These are phyloP conservation scores for Naganishia albida DNA, from an alignment of 1,284 basidiomycete genomes.

Conservation along the genomic window DNA sequence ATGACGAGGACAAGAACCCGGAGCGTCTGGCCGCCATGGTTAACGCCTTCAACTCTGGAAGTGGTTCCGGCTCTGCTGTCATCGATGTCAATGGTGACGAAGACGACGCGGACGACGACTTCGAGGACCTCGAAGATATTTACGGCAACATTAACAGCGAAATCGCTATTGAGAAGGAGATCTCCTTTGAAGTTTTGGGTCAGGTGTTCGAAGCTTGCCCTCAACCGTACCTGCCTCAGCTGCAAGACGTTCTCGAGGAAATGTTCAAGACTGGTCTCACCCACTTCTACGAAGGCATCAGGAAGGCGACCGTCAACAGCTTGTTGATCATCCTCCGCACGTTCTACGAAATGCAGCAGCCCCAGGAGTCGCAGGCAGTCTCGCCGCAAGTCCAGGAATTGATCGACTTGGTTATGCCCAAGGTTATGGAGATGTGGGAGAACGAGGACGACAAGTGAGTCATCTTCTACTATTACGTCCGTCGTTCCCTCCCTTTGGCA, in stretches of 20 bases:
- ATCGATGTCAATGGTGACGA: constrained; percentile 61
- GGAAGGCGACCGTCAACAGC: constrained; percentile 88
- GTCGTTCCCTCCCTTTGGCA: constrained; percentile 20
- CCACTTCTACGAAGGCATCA: constrained; percentile 97
- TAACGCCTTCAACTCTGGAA: constrained; percentile 58
- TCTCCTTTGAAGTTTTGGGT: constrained; percentile 94
- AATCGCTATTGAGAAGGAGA: constrained; percentile 98
- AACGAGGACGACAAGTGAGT: constrained; percentile 97
- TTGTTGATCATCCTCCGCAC: constrained; percentile 88
- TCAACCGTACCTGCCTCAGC: constrained; percentile 82
- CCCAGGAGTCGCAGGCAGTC: constrained; percentile 83
- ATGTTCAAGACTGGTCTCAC: constrained; percentile 80
- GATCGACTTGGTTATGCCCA: constrained; percentile 71
- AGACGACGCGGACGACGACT: constrained; percentile 74
- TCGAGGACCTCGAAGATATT: constrained; percentile 73
- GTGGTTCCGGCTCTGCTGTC: constrained; percentile 57
- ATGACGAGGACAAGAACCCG: constrained; percentile 59
- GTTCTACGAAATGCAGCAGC: constrained; percentile 85
- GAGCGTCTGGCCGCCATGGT: constrained; percentile 42
- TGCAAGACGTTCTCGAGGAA: constrained; percentile 63
- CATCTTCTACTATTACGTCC: constrained; percentile 13
- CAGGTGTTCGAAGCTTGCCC: constrained; percentile 84
- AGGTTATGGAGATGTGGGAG: constrained; percentile 85
- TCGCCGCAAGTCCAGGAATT: constrained; percentile 79
- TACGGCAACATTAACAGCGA: constrained; percentile 80